Evolutionary conservation across 192 early-diverging fungal species (phyloP).

Genomic region (Gamsiella multidivaricata): DNA sequence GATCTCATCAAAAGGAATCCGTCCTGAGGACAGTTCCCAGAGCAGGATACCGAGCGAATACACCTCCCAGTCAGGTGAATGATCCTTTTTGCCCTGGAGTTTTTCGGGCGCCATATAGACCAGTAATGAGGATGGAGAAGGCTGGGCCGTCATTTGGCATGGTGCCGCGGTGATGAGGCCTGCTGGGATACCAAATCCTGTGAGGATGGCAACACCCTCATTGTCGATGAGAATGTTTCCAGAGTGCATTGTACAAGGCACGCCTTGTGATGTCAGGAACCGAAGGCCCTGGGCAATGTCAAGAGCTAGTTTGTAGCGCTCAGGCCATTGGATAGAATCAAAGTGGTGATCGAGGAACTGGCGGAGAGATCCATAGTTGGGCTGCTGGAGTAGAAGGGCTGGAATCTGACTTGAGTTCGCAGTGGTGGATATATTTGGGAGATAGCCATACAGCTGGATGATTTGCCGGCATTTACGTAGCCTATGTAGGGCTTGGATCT

Average conservation of each 20-base stretch:
- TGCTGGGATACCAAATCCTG: slow-evolving; percentile 38
- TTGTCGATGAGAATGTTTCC: slow-evolving; percentile 45
- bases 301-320: slow-evolving; percentile 44
- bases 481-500: slow-evolving; percentile 50
- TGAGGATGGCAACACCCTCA: slow-evolving; percentile 49
- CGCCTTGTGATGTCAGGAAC: slow-evolving; percentile 29
- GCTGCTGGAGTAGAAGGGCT: slow-evolving; percentile 43
- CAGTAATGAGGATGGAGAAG: slow-evolving; percentile 10
- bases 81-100: slow-evolving; percentile 7
- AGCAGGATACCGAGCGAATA: slow-evolving; percentile 43
- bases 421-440: slow-evolving; percentile 28
- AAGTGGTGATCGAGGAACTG: slow-evolving; percentile 52
- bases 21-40: slow-evolving; percentile 47
- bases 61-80: slow-evolving; percentile 43
- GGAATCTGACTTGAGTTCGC: slow-evolving; percentile 34
- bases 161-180: slow-evolving; percentile 42
- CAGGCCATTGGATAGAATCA: slow-evolving; percentile 51
- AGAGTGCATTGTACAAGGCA: slow-evolving; percentile 46
- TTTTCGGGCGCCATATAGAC: slow-evolving; percentile 49
- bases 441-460: slow-evolving; percentile 51
- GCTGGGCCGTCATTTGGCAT: slow-evolving; percentile 48
- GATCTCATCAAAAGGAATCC: slow-evolving; percentile 51
- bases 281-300: slow-evolving; percentile 48
- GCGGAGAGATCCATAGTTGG: slow-evolving; percentile 41
- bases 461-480: slow-evolving; percentile 48